Conservation (phyloP, 257 asterid species). For the Primulina tabacum region DNA sequence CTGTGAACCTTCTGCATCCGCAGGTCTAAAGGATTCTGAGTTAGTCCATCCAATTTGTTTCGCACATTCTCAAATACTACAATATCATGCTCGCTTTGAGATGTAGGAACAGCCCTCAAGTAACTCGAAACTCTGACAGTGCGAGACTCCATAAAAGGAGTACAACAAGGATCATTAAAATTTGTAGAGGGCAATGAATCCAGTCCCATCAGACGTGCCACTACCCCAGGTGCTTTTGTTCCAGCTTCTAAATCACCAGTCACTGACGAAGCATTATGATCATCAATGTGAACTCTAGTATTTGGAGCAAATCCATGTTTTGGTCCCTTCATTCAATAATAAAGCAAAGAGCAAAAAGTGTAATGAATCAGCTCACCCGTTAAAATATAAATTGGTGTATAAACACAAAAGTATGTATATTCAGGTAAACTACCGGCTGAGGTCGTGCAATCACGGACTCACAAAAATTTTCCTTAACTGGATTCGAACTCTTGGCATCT, state of each 20-base stretch:
- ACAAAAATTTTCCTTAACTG: conserved; percentile 51
- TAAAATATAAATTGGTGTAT: conserved; percentile 14
- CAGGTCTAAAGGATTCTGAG: conserved; percentile 62
- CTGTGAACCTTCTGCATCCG: conserved; percentile 61
- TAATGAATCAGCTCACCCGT: conserved; percentile 15
- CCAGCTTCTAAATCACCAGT: conserved; percentile 56
- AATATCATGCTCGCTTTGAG: conserved; percentile 66
- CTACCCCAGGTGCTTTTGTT: conserved; percentile 84
- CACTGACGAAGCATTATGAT: conserved; percentile 53
- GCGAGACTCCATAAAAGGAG: conserved; percentile 46
- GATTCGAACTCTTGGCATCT: conserved; percentile 58
- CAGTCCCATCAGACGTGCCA: conserved; percentile 98
- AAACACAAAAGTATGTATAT: background rate
- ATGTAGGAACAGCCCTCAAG: conserved; percentile 37
- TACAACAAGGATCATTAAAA: conserved; percentile 44
- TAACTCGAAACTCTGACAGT: conserved; percentile 65
- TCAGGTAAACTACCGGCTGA: conserved; percentile 31
- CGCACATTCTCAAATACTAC: conserved; percentile 71
- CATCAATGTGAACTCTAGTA: conserved; percentile 37
- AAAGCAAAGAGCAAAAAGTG: conserved; percentile 13
- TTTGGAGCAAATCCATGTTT: conserved; percentile 46
- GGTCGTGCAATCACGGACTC: conserved; percentile 41
- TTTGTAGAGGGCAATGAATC: conserved; percentile 72
- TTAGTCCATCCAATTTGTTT: conserved; percentile 73
- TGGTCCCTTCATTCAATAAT: conserved; percentile 43